Conservation (phyloP, 1,139 yeast species). For the Debaryomyces subglobosus region DNA sequence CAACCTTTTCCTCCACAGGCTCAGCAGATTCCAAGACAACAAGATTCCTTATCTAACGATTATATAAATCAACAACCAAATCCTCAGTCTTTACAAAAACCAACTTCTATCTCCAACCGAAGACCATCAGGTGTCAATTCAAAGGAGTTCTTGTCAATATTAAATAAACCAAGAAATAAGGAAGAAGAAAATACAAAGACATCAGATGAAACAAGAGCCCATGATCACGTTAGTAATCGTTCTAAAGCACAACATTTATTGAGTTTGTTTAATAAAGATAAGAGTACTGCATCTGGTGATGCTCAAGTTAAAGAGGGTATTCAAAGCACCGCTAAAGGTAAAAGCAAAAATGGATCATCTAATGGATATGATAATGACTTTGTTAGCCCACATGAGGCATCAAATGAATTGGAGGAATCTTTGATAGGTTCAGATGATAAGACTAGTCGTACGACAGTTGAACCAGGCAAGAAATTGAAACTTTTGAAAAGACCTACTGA, state of each 20-base stretch:
- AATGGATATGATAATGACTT: constrained; percentile 4
- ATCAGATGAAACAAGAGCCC: not conserved
- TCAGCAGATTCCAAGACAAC: constrained; percentile 5
- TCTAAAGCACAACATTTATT: constrained; percentile 45
- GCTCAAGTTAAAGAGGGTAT: not conserved
- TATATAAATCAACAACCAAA: constrained; percentile 36
- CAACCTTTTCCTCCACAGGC: constrained; percentile 13
- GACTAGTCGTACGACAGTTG: constrained; percentile 13
- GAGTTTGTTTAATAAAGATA: constrained; percentile 35
- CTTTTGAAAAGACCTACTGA: constrained; percentile 32
- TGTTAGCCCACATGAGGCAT: constrained; percentile 21
- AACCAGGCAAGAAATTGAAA: constrained; percentile 33
- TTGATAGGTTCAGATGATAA: constrained; percentile 14
- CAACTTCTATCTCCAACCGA: constrained; percentile 35
- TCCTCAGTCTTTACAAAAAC: constrained; percentile 47
- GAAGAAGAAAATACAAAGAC: constrained; percentile 20
- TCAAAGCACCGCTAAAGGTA: not conserved
- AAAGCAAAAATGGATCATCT: not conserved
- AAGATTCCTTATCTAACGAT: constrained; percentile 4
- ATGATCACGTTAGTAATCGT: constrained; percentile 25
- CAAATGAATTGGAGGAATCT: constrained; percentile 34
- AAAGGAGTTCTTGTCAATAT: constrained; percentile 54
- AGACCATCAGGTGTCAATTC: constrained; percentile 46
- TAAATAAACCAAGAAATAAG: constrained; percentile 34
- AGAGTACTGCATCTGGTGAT: not conserved